Base-by-base conservation (phyloP, 108 stramenopile species). In the Conticribra guillardii region DNA sequence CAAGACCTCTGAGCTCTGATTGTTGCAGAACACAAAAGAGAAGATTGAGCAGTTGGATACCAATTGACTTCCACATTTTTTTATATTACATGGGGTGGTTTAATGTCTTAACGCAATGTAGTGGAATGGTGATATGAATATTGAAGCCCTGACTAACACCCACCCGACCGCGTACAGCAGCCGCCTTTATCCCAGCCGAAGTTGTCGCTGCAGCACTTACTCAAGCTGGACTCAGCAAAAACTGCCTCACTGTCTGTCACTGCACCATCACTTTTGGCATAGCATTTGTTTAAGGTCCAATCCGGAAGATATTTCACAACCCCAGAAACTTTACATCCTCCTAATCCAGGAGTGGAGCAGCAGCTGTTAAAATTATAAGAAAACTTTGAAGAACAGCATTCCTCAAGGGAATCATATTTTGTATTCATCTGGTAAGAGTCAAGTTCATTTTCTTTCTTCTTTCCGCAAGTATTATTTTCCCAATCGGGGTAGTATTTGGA, bases 381-480 rank as follows among this genome's bases (percentile, higher is more conserved):
- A 54, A 71, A 71, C 54, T 45, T 54, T 4, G 21, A 33, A 4
- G 23, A 49, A 46, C 71, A 71, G 37, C 71, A 71, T 23, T 71
- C 60, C 37, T 71, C 71, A 11, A 61, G 54, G 11, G 60, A 55
- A n/a, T 71, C 61, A 28, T 71, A 71, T 22, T 45, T n/a, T n/a
- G n/a, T 4, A 1, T 62, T 52, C 11, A 28, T 4, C 3, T 71
- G 41, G 9, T 14, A 55, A 18, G 41, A 41, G 33, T 62, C 45
- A 37, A 62, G 45, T 4, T 69, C 55, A 1, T 57, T 32, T 23
- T 0, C 14, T 41, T 62, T 22, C 60, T 54, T 55, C 1, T 46
- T 41, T 27, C 26, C 52, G 37, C 60, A 62, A 22, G 24, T 17
- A 18, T 41, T 26, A 26, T 19, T 46, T 28, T 51, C 29, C 50